Evolutionary conservation across 176 grass and related monocot species (phyloP), one percentile per base, ranked within the genome.

Genomic region (Thalia dealbata): DNA sequence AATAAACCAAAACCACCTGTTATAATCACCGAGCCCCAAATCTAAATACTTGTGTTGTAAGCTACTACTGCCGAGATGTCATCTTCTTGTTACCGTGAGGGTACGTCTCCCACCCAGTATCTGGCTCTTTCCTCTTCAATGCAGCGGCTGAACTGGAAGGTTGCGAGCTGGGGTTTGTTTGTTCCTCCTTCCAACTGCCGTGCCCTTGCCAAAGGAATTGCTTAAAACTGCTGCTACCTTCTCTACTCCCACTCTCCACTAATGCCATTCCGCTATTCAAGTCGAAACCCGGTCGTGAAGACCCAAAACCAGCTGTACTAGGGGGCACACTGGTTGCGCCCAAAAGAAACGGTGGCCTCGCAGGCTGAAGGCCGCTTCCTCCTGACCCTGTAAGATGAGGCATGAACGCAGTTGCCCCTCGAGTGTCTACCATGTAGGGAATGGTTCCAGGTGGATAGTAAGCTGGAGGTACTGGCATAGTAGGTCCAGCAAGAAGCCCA

Each of bases 61-160:
- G 18, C 35, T 32, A 21, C 28, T 67, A 52, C 66, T 35, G 23
- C 23, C 75, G 18, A 16, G 45, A 52, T 67, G 60, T 32, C 61
- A 76, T 61, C 23, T 67, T 23, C 29, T 77, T 77, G 61, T 42
- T 41, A 68, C 61, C 75, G 41, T 30, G 67, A 16, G 18, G 19
- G 42, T 25, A 29, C 0, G 46, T 27, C 16, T 77, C 62, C 75
- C 62, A 77, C 27, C 75, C 75, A 18, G 45, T 41, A 6, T 67
- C 75, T 16, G 75, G 75, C 50, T 77, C 62, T 64, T 77, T 77
- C 0, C 75, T 63, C 46, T 77, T 77, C 19, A 10, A 26, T 16
- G 50, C 23, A 14, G 21, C 2, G 0, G 14, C 29, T 8, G 75
- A 77, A 55, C 75, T 68, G 10, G 75, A 77, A 77, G 63, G 75